Conservation (phyloP, 192 early-diverging fungal species). For the Geranomyces variabilis region DNA sequence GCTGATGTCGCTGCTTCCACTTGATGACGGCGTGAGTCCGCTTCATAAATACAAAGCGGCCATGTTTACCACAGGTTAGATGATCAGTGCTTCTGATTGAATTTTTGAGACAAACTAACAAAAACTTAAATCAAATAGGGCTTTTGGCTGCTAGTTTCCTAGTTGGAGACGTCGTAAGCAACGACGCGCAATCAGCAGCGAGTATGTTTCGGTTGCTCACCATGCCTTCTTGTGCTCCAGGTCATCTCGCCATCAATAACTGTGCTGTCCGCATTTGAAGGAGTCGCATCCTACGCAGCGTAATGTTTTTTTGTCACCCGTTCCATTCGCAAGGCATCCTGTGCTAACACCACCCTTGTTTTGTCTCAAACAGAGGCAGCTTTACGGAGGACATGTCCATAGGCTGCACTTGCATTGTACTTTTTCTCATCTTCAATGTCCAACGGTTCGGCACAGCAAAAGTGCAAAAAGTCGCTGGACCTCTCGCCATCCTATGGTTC, state of each 20-base stretch:
- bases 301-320: neutral
- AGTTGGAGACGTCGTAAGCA: constrained; percentile 47
- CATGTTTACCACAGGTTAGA: too few relatives aligned
- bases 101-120: too few relatives aligned
- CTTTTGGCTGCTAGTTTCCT: constrained; percentile 44
- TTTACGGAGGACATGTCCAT: constrained; percentile 33
- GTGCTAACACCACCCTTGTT: too few relatives aligned
- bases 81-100: too few relatives aligned
- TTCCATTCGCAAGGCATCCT: too few relatives aligned
- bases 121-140: constrained; percentile 15
- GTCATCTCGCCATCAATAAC: constrained; percentile 45
- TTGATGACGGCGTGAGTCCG: constrained; percentile 3
- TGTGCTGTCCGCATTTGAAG: constrained; percentile 47
- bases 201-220: too few relatives aligned
- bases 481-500: constrained; percentile 56
- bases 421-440: constrained; percentile 39
- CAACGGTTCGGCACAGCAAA: constrained; percentile 57
- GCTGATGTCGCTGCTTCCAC: constrained; percentile 49
- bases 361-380: neutral
- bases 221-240: constrained; percentile 20
- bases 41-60: neutral
- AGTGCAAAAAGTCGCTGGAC: constrained; percentile 42
- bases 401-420: constrained; percentile 38
- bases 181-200: too few relatives aligned
- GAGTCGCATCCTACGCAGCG: constrained; percentile 32